phyloP scores from a whole-genome alignment of 2,329 filamentous ascomycete species.

The Onygenales sp. region DNA sequence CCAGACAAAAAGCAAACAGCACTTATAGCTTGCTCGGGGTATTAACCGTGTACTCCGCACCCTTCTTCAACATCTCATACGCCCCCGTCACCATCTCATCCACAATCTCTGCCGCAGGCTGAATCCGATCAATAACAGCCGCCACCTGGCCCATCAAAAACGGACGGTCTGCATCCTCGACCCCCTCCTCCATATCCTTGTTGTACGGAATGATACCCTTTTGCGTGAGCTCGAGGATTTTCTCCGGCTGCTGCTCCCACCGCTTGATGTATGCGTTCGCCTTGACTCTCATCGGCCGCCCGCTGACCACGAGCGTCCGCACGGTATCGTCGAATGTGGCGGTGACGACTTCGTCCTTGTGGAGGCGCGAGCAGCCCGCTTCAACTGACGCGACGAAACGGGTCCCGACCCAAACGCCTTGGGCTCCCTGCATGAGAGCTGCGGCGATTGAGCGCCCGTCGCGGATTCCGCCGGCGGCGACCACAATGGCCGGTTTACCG shows the following conservation, averaged over 20 bases:
- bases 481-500: conserved; percentile 63
- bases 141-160: conserved; percentile 93
- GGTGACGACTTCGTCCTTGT: conserved; percentile 75
- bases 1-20: not conserved
- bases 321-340: conserved; percentile 71
- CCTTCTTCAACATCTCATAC: conserved; percentile 54
- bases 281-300: conserved; percentile 68
- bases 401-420: conserved; percentile 87
- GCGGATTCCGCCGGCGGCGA: conserved; percentile 78
- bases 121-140: conserved; percentile 62
- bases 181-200: conserved; percentile 70
- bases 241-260: conserved; percentile 68
- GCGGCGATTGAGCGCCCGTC: conserved; percentile 72
- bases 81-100: conserved; percentile 78
- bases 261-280: conserved; percentile 71
- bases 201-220: conserved; percentile 70
- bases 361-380: conserved; percentile 66
- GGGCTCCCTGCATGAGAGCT: conserved; percentile 75
- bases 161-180: conserved; percentile 71
- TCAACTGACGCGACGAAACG: conserved; percentile 77
- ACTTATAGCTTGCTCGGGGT: not conserved
- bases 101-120: conserved; percentile 74
- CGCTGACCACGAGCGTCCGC: conserved; percentile 71
- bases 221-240: conserved; percentile 65
- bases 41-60: conserved; percentile 46